Conservation (phyloP, 305 asterid species). For the Rubia balearica region DNA sequence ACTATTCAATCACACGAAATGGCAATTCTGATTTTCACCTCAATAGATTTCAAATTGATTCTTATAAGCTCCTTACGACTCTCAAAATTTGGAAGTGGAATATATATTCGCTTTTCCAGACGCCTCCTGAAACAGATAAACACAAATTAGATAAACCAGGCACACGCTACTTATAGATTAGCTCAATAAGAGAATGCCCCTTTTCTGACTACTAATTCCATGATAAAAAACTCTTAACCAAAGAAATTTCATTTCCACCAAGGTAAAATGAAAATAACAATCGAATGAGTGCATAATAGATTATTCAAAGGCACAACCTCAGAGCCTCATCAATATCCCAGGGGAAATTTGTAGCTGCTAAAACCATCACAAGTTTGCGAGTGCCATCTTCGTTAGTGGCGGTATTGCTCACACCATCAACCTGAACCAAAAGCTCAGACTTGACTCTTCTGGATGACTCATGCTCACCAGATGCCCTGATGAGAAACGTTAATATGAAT, state of each 20-base stretch:
- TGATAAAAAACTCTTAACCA: background rate
- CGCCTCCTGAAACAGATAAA: conserved; percentile 56
- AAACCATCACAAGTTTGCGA: conserved; percentile 94
- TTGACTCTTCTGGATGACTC: conserved; percentile 95
- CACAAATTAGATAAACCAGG: conserved; percentile 16
- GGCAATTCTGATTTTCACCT: conserved; percentile 39
- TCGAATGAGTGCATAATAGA: conserved; percentile 9
- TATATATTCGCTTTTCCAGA: conserved; percentile 81
- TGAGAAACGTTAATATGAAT: background rate
- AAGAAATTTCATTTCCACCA: background rate
- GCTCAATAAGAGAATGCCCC: background rate
- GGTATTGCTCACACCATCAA: conserved; percentile 88
- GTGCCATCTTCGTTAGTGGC: conserved; percentile 87
- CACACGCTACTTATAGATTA: conserved; percentile 9
- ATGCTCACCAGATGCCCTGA: conserved; percentile 92
- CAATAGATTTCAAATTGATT: conserved; percentile 78
- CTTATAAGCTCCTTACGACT: conserved; percentile 83
- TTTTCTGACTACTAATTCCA: background rate
- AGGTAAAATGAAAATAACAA: background rate
- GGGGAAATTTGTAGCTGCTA: conserved; percentile 99
- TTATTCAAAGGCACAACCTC: conserved; percentile 42
- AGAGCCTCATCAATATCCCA: conserved; percentile 99
- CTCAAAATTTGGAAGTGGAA: conserved; percentile 93
- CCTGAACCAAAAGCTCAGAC: conserved; percentile 93
- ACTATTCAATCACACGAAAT: background rate